These are phyloP conservation scores for Aspergillus fijiensis DNA, from an alignment of 2,329 filamentous ascomycete species.

Conservation along the genomic window DNA sequence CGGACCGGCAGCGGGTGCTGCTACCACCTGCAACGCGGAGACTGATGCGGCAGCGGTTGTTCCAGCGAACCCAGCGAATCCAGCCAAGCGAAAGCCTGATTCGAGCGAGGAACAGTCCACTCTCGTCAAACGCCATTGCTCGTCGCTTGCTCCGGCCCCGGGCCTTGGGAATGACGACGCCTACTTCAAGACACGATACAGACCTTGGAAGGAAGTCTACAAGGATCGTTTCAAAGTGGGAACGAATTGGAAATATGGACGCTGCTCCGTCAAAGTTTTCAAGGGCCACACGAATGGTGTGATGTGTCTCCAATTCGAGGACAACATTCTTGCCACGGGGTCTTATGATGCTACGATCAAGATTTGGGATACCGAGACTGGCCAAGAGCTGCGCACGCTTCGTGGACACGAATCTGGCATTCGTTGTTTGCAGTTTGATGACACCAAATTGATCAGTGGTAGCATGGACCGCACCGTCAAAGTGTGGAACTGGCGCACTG, in stretches of 20 bases:
- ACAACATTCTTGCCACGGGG: conserved; percentile 86
- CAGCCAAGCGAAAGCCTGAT: conserved; percentile 31
- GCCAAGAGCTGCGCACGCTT: conserved; percentile 81
- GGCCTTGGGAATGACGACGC: conserved; percentile 40
- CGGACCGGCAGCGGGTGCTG: conserved; percentile 48
- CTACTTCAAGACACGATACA: conserved; percentile 52
- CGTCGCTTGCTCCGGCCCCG: conserved; percentile 21
- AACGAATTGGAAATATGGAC: conserved; percentile 95
- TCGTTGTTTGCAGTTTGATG: conserved; percentile 87
- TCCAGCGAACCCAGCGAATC: neutral
- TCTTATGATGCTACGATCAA: conserved; percentile 95
- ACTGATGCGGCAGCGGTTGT: conserved; percentile 4
- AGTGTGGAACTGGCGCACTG: conserved; percentile 96
- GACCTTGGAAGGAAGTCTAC: conserved; percentile 97
- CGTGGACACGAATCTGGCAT: conserved; percentile 80
- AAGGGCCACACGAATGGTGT: conserved; percentile 86
- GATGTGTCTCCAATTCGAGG: conserved; percentile 77
- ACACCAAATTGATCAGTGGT: conserved; percentile 85
- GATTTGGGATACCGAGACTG: conserved; percentile 91
- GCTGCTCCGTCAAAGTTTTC: conserved; percentile 80
- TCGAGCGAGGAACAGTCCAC: conserved; percentile 27
- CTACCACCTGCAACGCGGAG: conserved; percentile 3
- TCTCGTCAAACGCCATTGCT: conserved; percentile 34
- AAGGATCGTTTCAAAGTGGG: conserved; percentile 93
- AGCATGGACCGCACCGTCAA: conserved; percentile 84